phyloP scores from a whole-genome alignment of 306 rosid genomes.

The Begonia fuchsioides region DNA sequence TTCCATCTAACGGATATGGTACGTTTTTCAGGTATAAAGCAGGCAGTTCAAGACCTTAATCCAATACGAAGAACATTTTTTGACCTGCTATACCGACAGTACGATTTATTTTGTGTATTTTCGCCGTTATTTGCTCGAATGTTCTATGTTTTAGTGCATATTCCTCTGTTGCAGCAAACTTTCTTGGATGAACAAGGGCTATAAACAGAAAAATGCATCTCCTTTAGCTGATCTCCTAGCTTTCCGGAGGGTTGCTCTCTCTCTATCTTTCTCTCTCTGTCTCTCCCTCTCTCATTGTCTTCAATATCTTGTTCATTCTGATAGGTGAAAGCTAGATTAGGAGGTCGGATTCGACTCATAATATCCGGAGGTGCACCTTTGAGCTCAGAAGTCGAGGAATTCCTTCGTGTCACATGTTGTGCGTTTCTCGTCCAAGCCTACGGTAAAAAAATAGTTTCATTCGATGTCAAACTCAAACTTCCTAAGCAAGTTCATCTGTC shows the following conservation, averaged over 20 bases:
- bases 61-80: slow-evolving; percentile 53
- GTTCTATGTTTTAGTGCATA: background rate
- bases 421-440: slow-evolving; percentile 65
- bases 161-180: slow-evolving; percentile 40
- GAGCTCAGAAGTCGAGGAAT: slow-evolving; percentile 82
- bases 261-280: too few species aligned
- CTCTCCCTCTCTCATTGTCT: background rate
- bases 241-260: slow-evolving; percentile 53
- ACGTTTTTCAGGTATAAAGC: slow-evolving; percentile 49
- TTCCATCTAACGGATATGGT: background rate
- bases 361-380: slow-evolving; percentile 82
- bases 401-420: slow-evolving; percentile 68
- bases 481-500: too few species aligned
- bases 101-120: slow-evolving; percentile 1
- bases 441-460: slow-evolving; percentile 28
- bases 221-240: slow-evolving; percentile 72
- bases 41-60: slow-evolving; percentile 54
- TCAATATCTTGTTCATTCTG: background rate
- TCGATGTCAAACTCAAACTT: too few species aligned
- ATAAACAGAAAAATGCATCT: slow-evolving; percentile 51
- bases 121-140: too few species aligned
- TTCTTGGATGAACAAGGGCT: slow-evolving; percentile 71
- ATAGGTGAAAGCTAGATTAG: slow-evolving; percentile 57
- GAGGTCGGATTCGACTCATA: slow-evolving; percentile 64
- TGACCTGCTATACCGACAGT: slow-evolving; percentile 57